Base-by-base conservation (phyloP, 768 basidiomycete genomes). In the Coprinopsis marcescibilis region DNA sequence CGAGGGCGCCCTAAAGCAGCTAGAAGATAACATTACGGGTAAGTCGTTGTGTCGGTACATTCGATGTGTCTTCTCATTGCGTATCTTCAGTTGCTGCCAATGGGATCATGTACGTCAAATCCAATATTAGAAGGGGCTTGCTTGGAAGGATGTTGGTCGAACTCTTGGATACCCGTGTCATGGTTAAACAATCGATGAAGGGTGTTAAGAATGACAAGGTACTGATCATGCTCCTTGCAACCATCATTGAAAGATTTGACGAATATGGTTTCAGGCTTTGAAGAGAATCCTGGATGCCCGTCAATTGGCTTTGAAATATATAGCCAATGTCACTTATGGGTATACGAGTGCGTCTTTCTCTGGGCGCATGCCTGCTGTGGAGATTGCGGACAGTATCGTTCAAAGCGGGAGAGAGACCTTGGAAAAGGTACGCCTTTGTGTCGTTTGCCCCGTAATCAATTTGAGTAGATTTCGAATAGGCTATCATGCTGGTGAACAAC, bases 101-200 rank as follows among this genome's bases (percentile, higher is more conserved):
- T 59, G 96, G 96, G 3, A 85, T 97, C 50, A 80, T 97, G 67
- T 99, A 92, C 61, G 86, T 91, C 49, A 96, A 95, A 58, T 72
- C 83, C 0, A 73, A 75, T 37, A 83, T 97, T 2, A 78, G 96
- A 17, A 85, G 81, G 58, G 92, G 92, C 14, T 72, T 96, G 4
- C 69, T 99, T 8, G 81, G 83, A 2, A 82, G 94, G 50, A 97
- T 99, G 95, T 70, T 99, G 52, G 77, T 75, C 3, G 96, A 99
- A 64, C 69, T 98, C 2, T 69, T 99, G 52, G 90, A 97, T 43
- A 97, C 95, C 14, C 76, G 96, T 45, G 89, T 97, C 3, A 98
- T 99, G 96, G 87, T 99, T 20, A 99, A 97, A 61, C 85, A 91
- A 52, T 91, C 89, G 2, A 93, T 96, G 93, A 97, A 97, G 62